Evolutionary conservation across 805 yeast genomes (phyloP), one percentile per base, ranked within the genome.

Genomic region (Scheffersomyces stipitis): DNA sequence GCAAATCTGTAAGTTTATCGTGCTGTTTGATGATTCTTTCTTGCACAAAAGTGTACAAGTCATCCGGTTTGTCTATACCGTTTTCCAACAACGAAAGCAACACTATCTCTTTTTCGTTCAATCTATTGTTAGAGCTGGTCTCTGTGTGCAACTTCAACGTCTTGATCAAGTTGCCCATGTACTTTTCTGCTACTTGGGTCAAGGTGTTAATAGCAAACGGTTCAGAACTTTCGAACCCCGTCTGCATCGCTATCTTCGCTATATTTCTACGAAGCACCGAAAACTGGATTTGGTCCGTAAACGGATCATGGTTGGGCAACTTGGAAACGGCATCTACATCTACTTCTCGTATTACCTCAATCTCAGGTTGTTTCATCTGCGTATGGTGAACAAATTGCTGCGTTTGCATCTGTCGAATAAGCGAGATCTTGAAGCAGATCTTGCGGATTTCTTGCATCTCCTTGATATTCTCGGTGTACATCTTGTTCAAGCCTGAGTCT

Each of bases 341-440:
- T 16, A 75, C 55, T 37, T 86, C 88, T 39, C 71, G 64, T 10
- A 90, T 60, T 8, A 73, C 62, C 33, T 77, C 81, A 28, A 82
- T 72, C 39, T 75, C 83, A 4, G 91, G 91, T 10, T 83, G 78
- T 44, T 76, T 76, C 71, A 81, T 67, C 50, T 83, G 91, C 0
- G 88, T 74, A 34, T 82, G 83, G 52, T 84, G 91, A 33, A 84
- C 66, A 58, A 80, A 81, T 41, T 80, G 83, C 34, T 83, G 86
- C 14, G 84, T 84, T 61, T 93, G 98, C 83, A 93, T 83, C 54
- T 90, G 90, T 46, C 96, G 72, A 40, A 93, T 86, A 33, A 89
- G 66, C 4, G 91, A 81, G 15, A 93, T 86, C 58, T 90, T 90
- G 64, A 88, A 86, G 56, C 97, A 90, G 3, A 87, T 72, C 45